phyloP scores from a whole-genome alignment of 768 basidiomycete species.

The Leccinum rimulosum region DNA sequence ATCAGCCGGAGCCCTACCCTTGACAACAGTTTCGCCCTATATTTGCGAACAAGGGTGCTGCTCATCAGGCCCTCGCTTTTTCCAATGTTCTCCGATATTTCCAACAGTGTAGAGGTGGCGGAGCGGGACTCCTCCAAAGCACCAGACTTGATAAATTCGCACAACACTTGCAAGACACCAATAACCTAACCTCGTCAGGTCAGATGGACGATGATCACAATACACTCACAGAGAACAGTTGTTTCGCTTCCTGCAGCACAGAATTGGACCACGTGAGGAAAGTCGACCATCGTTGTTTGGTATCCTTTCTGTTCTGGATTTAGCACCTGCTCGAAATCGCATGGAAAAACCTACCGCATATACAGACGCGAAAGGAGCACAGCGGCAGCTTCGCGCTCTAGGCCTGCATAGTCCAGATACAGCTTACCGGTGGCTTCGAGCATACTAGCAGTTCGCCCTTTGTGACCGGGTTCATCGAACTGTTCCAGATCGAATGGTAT shows the following conservation, averaged over 20 bases:
- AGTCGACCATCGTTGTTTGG: conserved; percentile 41
- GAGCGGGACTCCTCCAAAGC: conserved; percentile 51
- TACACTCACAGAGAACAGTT: conserved; percentile 50
- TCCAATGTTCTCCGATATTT: conserved; percentile 44
- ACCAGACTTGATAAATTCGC: conserved; percentile 66
- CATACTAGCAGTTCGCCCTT: conserved; percentile 50
- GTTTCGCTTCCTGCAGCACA: conserved; percentile 37
- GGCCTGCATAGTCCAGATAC: conserved; percentile 64
- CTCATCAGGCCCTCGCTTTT: conserved; percentile 37
- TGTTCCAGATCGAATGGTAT: conserved; percentile 90
- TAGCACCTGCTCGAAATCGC: conserved; percentile 3
- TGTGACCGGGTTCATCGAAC: conserved; percentile 64
- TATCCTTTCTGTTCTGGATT: conserved; percentile 52
- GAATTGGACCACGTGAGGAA: conserved; percentile 52
- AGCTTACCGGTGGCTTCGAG: conserved; percentile 59
- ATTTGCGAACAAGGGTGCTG: conserved; percentile 72
- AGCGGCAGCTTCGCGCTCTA: conserved; percentile 84
- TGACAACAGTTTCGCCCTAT: conserved; percentile 63
- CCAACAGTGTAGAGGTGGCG: conserved; percentile 43
- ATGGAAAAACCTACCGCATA: conserved; percentile 53
- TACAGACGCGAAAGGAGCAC: conserved; percentile 80
- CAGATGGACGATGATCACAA: neutral
- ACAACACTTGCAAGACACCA: conserved; percentile 66
- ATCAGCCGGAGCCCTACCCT: conserved; percentile 63
- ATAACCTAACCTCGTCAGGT: conserved; percentile 47